A percentile compares a stretch with the other conserved stretches of the same genome.
Conservation (phyloP, 2,329 filamentous ascomycete genomes). For the Albifimbria verrucaria region DNA sequence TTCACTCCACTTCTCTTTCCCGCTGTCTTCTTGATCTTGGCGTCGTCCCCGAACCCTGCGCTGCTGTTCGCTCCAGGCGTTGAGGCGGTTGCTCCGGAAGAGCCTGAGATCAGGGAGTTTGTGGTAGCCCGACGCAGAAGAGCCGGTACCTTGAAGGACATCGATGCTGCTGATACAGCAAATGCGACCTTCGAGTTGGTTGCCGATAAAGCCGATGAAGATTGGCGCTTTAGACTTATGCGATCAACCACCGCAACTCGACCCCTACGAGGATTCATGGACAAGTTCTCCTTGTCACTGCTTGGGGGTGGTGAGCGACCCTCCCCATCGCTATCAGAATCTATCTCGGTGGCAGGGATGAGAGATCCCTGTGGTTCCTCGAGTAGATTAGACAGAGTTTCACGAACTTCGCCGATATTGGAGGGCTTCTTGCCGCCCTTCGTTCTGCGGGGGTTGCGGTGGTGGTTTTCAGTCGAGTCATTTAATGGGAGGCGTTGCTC, state of each 20-base stretch:
- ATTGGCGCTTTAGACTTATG: conserved; percentile 62
- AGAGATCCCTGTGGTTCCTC: conserved; percentile 59
- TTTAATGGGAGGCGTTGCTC: conserved; percentile 42
- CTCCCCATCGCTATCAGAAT: conserved; percentile 40
- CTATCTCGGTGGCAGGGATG: conserved; percentile 40
- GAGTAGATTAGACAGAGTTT: conserved; percentile 79
- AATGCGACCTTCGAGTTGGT: conserved; percentile 53
- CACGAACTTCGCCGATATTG: conserved; percentile 75
- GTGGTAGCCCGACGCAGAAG: conserved; percentile 73
- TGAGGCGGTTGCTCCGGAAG: conserved; percentile 29
- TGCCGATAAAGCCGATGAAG: conserved; percentile 33
- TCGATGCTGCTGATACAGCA: conserved; percentile 35
- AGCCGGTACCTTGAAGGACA: conserved; percentile 64
- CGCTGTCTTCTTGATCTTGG: conserved; percentile 58
- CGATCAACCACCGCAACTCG: conserved; percentile 63
- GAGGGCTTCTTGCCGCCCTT: conserved; percentile 64
- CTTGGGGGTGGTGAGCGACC: conserved; percentile 19
- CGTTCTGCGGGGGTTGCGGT: conserved; percentile 60
- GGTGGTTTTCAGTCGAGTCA: conserved; percentile 41
- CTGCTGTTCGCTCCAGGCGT: conserved; percentile 23
- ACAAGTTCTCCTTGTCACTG: conserved; percentile 50
- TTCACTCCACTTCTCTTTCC: conserved; percentile 59
- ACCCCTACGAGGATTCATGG: conserved; percentile 31
- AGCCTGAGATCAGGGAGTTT: conserved; percentile 49
- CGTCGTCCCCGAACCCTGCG: conserved; percentile 43